Conservation (phyloP, 257 asterid genomes). For the Fraxinus quadrangulata region DNA sequence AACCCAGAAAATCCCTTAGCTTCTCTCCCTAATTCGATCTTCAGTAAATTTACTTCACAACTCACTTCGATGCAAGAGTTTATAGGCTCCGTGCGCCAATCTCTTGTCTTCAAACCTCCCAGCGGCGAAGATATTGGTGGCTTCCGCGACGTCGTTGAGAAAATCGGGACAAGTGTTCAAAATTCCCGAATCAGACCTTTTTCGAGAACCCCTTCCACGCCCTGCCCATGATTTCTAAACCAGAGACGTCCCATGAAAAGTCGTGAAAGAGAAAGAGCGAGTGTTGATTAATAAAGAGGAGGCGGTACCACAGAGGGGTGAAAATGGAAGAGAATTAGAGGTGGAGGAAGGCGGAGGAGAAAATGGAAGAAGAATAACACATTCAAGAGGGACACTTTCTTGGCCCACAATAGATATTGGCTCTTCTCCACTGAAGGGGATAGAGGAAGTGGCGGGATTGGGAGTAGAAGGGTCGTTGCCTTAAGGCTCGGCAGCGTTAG, state of each 20-base stretch:
- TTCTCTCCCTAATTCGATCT: constrained; percentile 10
- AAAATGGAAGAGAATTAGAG: constrained; percentile 41
- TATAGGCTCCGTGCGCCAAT: constrained; percentile 91
- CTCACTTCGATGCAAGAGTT: constrained; percentile 73
- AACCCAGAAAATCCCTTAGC: constrained; percentile 27
- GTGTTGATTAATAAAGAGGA: constrained; percentile 34
- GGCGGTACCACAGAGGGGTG: constrained; percentile 41
- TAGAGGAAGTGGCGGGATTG: constrained; percentile 27
- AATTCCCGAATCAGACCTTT: constrained; percentile 84
- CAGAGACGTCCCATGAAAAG: not conserved
- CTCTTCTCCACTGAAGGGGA: constrained; percentile 30
- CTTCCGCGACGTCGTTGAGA: constrained; percentile 87
- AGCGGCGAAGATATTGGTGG: constrained; percentile 60
- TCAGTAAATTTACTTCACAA: constrained; percentile 6
- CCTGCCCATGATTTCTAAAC: constrained; percentile 46
- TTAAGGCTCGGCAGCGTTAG: constrained; percentile 46
- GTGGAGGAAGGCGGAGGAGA: constrained; percentile 96
- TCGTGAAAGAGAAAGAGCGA: constrained; percentile 18
- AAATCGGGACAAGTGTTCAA: constrained; percentile 84
- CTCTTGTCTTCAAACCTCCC: constrained; percentile 81
- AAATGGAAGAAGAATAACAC: too few relatives aligned
- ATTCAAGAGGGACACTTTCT: constrained; percentile 66
- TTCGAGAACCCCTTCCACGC: constrained; percentile 60
- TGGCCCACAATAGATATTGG: constrained; percentile 54
- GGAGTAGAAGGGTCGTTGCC: constrained; percentile 32